phyloP scores from a whole-genome alignment of 352 stramenopile species.

The Phytophthora foliorum region DNA sequence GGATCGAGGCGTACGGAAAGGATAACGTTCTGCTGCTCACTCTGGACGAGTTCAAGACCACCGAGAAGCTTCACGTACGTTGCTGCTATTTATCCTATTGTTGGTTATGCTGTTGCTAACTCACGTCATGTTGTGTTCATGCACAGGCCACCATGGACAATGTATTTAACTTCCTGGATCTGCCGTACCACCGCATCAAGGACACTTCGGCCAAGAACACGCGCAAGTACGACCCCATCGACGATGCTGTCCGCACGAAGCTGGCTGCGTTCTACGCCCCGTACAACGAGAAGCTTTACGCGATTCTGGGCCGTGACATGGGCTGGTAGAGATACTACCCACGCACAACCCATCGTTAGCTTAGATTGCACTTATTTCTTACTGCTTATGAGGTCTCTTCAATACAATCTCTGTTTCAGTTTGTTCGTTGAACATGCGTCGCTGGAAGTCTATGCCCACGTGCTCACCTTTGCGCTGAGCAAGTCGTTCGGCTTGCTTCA shows the following conservation, averaged over 20 bases:
- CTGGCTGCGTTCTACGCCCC: constrained; percentile 83
- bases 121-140: constrained; percentile 6
- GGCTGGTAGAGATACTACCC: constrained; percentile 50
- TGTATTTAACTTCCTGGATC: constrained; percentile 87
- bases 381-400: constrained; percentile 42
- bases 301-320: constrained; percentile 69
- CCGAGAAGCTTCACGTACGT: constrained; percentile 68
- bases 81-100: neutral
- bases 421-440: constrained; percentile 60
- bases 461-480: constrained; percentile 44
- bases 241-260: constrained; percentile 57
- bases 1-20: constrained; percentile 91
- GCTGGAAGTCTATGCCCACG: constrained; percentile 45
- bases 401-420: constrained; percentile 74
- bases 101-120: constrained; percentile 14
- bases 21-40: constrained; percentile 94
- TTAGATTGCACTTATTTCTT: constrained; percentile 28
- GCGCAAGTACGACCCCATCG: constrained; percentile 85
- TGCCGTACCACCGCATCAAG: constrained; percentile 85
- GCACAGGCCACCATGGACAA: constrained; percentile 80
- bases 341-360: neutral
- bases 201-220: constrained; percentile 90
- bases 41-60: constrained; percentile 94
- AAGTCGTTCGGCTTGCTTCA: constrained; percentile 49
- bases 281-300: constrained; percentile 85